phyloP scores from a whole-genome alignment of 169 alveolate species.

The Babesia gibsoni region DNA sequence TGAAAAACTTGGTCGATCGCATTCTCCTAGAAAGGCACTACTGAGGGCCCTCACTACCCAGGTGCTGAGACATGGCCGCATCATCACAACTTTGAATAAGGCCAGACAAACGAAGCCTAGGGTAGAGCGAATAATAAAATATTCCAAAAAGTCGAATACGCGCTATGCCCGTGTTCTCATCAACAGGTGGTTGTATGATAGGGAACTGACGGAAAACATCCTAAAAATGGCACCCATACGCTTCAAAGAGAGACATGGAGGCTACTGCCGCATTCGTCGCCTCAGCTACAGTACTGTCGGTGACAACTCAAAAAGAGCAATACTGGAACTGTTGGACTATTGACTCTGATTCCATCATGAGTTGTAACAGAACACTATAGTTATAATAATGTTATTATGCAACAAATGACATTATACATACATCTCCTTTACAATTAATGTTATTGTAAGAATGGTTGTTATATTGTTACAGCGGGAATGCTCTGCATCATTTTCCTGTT shows the following conservation, averaged over 20 bases:
- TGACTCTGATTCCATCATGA: no score
- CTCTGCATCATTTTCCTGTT: no score
- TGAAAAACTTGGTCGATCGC: constrained; percentile 64
- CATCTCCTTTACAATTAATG: no score
- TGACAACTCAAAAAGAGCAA: constrained; percentile 32
- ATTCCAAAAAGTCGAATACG: constrained; percentile 65
- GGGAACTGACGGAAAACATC: constrained; percentile 67
- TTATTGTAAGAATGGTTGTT: no score
- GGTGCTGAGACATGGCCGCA: constrained; percentile 74
- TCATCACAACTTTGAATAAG: constrained; percentile 73
- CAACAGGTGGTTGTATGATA: constrained; percentile 70
- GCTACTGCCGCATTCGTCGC: constrained; percentile 69
- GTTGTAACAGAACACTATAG: no score
- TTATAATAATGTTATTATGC: no score
- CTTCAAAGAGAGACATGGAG: constrained; percentile 74
- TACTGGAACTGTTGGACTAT: constrained; percentile 26
- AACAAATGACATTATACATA: no score
- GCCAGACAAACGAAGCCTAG: constrained; percentile 73
- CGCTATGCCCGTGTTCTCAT: constrained; percentile 67
- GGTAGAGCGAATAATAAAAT: constrained; percentile 74
- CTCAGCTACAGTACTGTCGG: constrained; percentile 62
- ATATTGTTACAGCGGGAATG: no score
- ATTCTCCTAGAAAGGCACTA: constrained; percentile 72
- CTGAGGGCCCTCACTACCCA: constrained; percentile 75
- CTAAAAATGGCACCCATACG: constrained; percentile 70